Conservation (phyloP, 305 asterid genomes). For the Fraxinus greggii region DNA sequence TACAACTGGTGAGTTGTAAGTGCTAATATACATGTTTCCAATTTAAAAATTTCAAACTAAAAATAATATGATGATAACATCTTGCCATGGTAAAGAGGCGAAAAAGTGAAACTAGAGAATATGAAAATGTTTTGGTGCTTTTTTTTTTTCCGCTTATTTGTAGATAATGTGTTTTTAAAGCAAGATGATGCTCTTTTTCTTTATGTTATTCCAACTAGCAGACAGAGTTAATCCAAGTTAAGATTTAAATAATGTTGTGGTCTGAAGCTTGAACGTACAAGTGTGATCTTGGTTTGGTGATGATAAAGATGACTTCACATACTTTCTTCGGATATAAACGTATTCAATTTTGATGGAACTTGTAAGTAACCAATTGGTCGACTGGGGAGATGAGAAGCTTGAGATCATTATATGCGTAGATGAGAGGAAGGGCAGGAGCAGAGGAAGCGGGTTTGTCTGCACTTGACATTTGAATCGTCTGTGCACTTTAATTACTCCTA, state of each 20-base stretch:
- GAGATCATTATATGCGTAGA: constrained; percentile 2
- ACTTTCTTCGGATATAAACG: background rate
- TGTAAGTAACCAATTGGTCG: background rate
- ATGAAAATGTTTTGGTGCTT: background rate
- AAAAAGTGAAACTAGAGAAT: background rate
- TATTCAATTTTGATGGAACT: background rate
- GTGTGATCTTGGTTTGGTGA: background rate
- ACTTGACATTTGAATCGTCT: background rate
- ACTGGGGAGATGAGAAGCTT: background rate
- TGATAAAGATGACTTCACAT: background rate
- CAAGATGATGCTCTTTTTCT: background rate
- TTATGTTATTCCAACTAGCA: background rate
- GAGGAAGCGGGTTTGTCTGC: constrained; percentile 12
- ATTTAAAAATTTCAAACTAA: background rate
- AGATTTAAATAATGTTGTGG: background rate
- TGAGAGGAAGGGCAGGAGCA: background rate
- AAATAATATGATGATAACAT: background rate
- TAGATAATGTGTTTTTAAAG: background rate
- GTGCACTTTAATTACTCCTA: constrained; percentile 7
- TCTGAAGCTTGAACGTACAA: background rate
- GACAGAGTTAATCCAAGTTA: background rate
- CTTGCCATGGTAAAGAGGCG: background rate
- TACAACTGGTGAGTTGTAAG: background rate
- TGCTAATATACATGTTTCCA: background rate
- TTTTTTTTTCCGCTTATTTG: background rate